Percentiles rank a stretch among this genome's conserved stretches.
These are phyloP conservation scores for Solanum pimpinellifolium DNA, from an alignment of 257 asterid species.

Conservation along the genomic window DNA sequence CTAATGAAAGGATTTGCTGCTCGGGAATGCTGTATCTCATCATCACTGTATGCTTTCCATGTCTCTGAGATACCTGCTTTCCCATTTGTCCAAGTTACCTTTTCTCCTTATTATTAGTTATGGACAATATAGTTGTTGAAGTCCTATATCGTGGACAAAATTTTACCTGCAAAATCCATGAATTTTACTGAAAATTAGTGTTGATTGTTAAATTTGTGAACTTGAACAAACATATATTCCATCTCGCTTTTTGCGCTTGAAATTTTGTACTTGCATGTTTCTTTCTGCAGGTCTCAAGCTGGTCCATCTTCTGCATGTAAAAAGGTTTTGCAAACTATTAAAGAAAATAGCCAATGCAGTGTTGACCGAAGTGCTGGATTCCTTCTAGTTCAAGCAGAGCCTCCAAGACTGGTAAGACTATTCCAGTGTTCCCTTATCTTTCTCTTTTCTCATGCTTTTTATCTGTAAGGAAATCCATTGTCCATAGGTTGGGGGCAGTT, in stretches of 20 bases:
- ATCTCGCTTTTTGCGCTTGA: neutral
- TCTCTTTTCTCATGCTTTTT: neutral
- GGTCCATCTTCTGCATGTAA: slow-evolving; percentile 77
- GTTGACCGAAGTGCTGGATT: slow-evolving; percentile 63
- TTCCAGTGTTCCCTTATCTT: neutral
- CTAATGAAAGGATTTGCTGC: slow-evolving; percentile 81
- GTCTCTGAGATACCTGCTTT: neutral
- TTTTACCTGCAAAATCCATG: neutral
- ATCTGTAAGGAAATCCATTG: neutral
- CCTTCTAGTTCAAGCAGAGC: slow-evolving; percentile 67
- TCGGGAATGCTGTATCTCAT: slow-evolving; percentile 57
- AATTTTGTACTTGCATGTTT: neutral
- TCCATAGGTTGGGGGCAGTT: slow-evolving; percentile 32
- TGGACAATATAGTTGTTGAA: neutral
- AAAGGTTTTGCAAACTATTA: slow-evolving; percentile 34
- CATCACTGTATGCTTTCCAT: neutral
- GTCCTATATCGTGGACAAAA: neutral
- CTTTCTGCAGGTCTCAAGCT: slow-evolving; percentile 49
- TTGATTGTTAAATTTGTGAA: neutral
- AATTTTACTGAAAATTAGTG: neutral
- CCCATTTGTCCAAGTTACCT: neutral
- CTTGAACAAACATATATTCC: neutral
- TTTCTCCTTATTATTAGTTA: neutral
- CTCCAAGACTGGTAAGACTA: slow-evolving; percentile 33
- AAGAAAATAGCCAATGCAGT: slow-evolving; percentile 17